phyloP scores from a whole-genome alignment of 2,329 filamentous ascomycete species.

The Fusarium sp. region DNA sequence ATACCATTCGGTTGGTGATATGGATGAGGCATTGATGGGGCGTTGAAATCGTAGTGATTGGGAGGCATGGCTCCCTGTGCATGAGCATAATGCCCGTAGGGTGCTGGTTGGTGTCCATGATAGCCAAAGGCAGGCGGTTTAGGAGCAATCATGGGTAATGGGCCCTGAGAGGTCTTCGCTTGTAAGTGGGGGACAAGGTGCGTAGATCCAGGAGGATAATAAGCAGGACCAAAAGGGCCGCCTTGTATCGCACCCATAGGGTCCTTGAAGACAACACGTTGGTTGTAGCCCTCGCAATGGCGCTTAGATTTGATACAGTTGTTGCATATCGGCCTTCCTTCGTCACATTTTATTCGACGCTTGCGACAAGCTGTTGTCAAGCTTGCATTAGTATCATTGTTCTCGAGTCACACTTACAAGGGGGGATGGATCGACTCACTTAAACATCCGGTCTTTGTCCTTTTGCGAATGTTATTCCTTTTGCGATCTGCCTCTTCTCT shows the following conservation, averaged over 20 bases:
- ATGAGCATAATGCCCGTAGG: conserved; percentile 28
- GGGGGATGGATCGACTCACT: conserved; percentile 65
- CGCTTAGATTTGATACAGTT: conserved; percentile 90
- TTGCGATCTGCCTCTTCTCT: conserved; percentile 56
- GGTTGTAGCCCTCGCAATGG: conserved; percentile 84
- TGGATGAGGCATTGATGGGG: conserved; percentile 14
- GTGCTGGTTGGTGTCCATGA: conserved; percentile 31
- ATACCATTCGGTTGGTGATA: conserved; percentile 25
- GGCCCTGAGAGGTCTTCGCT: conserved; percentile 50
- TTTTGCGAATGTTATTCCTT: conserved; percentile 65
- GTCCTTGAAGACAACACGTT: conserved; percentile 82
- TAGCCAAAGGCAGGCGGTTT: conserved; percentile 55
- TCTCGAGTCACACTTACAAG: not conserved
- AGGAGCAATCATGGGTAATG: conserved; percentile 58
- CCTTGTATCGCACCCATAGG: conserved; percentile 59
- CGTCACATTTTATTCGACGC: conserved; percentile 96
- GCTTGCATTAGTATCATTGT: conserved; percentile 31
- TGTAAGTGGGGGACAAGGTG: conserved; percentile 45
- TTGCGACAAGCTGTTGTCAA: conserved; percentile 79
- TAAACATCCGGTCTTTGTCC: conserved; percentile 92
- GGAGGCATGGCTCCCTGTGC: conserved; percentile 22
- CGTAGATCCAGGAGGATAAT: conserved; percentile 54
- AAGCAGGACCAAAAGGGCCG: conserved; percentile 52
- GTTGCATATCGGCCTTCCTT: conserved; percentile 81
- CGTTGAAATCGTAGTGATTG: conserved; percentile 34